Evolutionary conservation across 176 grass and related monocot species (phyloP), one percentile per base, ranked within the genome.

Genomic region (Aegilops tauschii): DNA sequence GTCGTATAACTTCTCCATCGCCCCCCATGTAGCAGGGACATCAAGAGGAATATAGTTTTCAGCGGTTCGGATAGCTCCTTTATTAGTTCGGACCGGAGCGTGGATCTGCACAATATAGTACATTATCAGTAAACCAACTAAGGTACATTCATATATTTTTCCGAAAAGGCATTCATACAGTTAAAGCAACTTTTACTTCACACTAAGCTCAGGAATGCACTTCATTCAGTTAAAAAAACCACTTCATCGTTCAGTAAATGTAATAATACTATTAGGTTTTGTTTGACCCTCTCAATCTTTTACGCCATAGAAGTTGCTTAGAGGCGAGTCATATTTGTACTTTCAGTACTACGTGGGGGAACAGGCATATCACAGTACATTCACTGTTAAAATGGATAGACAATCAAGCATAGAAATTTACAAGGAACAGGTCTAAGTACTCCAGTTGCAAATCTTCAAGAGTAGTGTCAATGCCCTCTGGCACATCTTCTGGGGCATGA

Each of bases 401-500:
- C 12, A 72, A 40, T 23, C 35, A 82, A 34, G 40, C 18, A 8
- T 27, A 89, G 65, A 8, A 52, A 84, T 80, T 77, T 65, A 98
- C 95, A 73, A 98, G 95, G 44, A 95, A 98, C 80, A 98, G 91
- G 47, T 98, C 91, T 54, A 98, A 40, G 85, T 95, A 98, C 34
- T 95, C 93, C 61, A 95, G 91, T 76, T 95, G 93, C 56, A 98
- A 87, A 29, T 98, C 89, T 12, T 64, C 85, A 71, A 98, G 85
- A 28, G 87, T 95, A 61, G 62, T 54, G 80, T 93, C 69, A 69
- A 98, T 59, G 76, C 89, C 91, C 80, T 84, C 80, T 10, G 85
- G 83, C 49, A 98, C 95, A 86, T 98, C 89, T 85, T 98, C 91
- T 54, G 93, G 95, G 20, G 85, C 87, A 73, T 93, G 93, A 80